These are phyloP conservation scores for Lippia alba DNA, from an alignment of 305 asterid genomes.

Conservation along the genomic window DNA sequence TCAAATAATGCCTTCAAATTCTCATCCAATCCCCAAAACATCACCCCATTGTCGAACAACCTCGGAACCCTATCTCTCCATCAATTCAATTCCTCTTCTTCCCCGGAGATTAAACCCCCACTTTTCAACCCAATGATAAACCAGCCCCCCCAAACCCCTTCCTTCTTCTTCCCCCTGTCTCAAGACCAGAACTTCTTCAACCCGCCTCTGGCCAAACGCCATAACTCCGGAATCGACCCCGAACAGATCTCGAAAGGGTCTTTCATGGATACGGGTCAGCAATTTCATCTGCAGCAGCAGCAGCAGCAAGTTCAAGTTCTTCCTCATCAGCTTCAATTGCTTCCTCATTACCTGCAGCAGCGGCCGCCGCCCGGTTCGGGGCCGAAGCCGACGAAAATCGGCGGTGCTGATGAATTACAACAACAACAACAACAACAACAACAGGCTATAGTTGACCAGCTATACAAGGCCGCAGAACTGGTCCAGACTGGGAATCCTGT, in stretches of 20 bases:
- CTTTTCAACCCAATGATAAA: conserved; percentile 60
- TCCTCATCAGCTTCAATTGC: conserved; percentile 63
- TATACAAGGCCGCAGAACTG: conserved; percentile 85
- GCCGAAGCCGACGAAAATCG: conserved; percentile 56
- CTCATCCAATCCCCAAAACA: conserved; percentile 34
- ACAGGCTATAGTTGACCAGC: conserved; percentile 83
- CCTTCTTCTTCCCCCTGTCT: conserved; percentile 63
- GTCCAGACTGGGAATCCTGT: conserved; percentile 79
- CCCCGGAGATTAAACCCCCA: conserved; percentile 59
- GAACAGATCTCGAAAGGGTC: conserved; percentile 56
- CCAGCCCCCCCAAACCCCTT: conserved; percentile 67
- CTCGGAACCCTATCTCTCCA: conserved; percentile 44
- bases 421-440: conserved; percentile 52
- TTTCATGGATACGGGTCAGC: conserved; percentile 60
- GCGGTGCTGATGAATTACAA: conserved; percentile 56
- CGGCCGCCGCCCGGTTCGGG: conserved; percentile 50
- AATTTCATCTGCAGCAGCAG: conserved; percentile 42
- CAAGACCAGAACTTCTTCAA: conserved; percentile 57
- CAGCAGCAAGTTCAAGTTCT: conserved; percentile 43
- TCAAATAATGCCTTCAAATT: conserved; percentile 35
- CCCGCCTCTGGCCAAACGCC: conserved; percentile 76
- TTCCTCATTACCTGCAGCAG: conserved; percentile 58
- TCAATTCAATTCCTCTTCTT: conserved; percentile 50
- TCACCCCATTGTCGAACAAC: conserved; percentile 44
- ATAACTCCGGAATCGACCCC: conserved; percentile 52